Evolutionary conservation across 1,284 basidiomycete species (phyloP).

Genomic region (Pterulicium gracile): DNA sequence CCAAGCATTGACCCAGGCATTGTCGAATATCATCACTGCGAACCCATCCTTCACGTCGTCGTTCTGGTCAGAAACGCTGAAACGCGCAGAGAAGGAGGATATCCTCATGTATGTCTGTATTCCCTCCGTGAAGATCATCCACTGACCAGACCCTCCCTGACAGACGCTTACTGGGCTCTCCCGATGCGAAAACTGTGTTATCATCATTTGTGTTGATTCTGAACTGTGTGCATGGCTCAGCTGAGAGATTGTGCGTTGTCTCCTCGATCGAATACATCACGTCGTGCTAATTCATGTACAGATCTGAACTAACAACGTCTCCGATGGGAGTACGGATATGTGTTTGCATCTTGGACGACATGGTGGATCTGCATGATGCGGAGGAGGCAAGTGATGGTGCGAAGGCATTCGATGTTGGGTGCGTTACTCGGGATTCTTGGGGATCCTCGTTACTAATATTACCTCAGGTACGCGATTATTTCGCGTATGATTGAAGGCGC

Average conservation of each 20-base stretch:
- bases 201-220: constrained; percentile 61
- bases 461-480: constrained; percentile 49
- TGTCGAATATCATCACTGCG: constrained; percentile 66
- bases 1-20: constrained; percentile 52
- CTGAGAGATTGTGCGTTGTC: constrained; percentile 42
- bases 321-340: constrained; percentile 50
- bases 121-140: constrained; percentile 8
- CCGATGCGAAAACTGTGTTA: constrained; percentile 49
- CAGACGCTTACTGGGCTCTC: constrained; percentile 66
- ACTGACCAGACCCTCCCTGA: constrained; percentile 13
- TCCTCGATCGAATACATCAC: constrained; percentile 6
- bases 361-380: constrained; percentile 55
- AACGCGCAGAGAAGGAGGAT: constrained; percentile 59
- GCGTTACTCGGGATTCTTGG: constrained; percentile 15
- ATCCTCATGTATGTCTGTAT: constrained; percentile 54
- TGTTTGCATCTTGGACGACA: constrained; percentile 50
- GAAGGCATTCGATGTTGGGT: constrained; percentile 72
- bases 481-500: constrained; percentile 40
- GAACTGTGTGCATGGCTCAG: constrained; percentile 55
- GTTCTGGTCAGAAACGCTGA: constrained; percentile 56
- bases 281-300: no score
- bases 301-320: constrained; percentile 39
- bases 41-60: constrained; percentile 45
- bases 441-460: no score
- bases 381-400: constrained; percentile 48